These are phyloP conservation scores for Auricularia cornea DNA, from an alignment of 768 basidiomycete genomes.

Conservation along the genomic window DNA sequence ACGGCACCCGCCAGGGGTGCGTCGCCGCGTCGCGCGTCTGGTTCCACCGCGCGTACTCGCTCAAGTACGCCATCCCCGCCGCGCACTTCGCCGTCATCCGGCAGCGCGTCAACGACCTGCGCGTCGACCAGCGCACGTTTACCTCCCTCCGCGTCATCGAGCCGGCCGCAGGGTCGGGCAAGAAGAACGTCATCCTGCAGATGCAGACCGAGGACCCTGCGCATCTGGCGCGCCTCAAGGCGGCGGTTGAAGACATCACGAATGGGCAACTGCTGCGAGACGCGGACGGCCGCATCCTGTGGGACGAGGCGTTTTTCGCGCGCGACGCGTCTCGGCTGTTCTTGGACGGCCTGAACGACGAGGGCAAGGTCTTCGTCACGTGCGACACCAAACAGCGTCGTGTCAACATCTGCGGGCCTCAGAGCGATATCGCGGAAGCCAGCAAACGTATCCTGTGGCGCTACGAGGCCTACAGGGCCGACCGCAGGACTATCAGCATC, in stretches of 20 bases:
- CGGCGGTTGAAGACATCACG: conserved; percentile 50
- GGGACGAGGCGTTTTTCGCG: neutral
- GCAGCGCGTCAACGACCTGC: conserved; percentile 28
- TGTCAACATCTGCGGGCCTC: neutral
- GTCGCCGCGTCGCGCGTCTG: conserved; percentile 39
- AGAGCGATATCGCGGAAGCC: neutral
- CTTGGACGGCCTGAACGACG: neutral
- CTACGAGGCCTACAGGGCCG: neutral
- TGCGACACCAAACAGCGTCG: neutral
- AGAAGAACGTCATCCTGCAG: conserved; percentile 28
- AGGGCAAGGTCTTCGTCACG: neutral
- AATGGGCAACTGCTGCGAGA: conserved; percentile 50
- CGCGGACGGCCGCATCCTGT: conserved; percentile 30
- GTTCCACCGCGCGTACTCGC: conserved; percentile 46
- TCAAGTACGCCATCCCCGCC: conserved; percentile 37
- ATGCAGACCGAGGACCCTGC: conserved; percentile 43
- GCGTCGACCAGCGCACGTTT: conserved; percentile 14
- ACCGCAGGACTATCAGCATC: neutral
- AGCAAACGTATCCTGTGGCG: neutral
- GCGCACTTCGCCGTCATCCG: conserved; percentile 41
- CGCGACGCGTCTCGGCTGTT: neutral
- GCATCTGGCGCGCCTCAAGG: conserved; percentile 47
- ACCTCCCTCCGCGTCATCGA: conserved; percentile 30
- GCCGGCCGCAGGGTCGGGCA: neutral
- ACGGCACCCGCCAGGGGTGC: conserved; percentile 37